Percentiles rank a stretch among this genome's conserved stretches.
Conservation (phyloP, 305 asterid species). For the Solanum hybrid region DNA sequence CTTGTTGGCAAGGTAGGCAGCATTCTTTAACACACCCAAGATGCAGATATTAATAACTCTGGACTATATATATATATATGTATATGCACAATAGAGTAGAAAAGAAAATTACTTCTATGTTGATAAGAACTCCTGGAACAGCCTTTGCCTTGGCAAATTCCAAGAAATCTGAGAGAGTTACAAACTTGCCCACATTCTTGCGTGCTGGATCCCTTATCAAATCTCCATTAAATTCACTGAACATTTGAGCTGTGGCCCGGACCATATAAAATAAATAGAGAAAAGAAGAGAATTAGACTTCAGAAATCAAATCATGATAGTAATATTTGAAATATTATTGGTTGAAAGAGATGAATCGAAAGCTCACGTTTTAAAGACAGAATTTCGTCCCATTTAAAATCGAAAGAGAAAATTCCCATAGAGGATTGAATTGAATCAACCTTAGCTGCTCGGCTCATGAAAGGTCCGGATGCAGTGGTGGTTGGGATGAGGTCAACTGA, state of each 20-base stretch:
- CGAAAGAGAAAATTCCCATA: slow-evolving; percentile 81
- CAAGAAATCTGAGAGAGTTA: slow-evolving; percentile 67
- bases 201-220: slow-evolving; percentile 55
- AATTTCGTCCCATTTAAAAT: slow-evolving; percentile 74
- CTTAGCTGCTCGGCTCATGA: slow-evolving; percentile 34
- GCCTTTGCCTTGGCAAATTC: slow-evolving; percentile 63
- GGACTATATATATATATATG: too few species aligned
- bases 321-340: background rate
- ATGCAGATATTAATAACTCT: background rate
- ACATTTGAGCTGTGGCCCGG: slow-evolving; percentile 49
- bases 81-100: background rate
- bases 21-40: slow-evolving; percentile 40
- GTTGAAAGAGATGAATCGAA: background rate
- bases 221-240: slow-evolving; percentile 29
- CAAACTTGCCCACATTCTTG: slow-evolving; percentile 65
- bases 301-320: background rate
- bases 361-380: slow-evolving; percentile 64
- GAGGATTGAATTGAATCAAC: slow-evolving; percentile 44
- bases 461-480: slow-evolving; percentile 61
- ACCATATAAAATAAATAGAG: background rate
- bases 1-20: slow-evolving; percentile 58
- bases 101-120: slow-evolving; percentile 34
- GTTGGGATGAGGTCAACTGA: slow-evolving; percentile 61
- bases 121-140: slow-evolving; percentile 49
- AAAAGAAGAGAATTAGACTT: background rate